phyloP scores from a whole-genome alignment of 164 flowering plant genomes.

The Piper longum region DNA sequence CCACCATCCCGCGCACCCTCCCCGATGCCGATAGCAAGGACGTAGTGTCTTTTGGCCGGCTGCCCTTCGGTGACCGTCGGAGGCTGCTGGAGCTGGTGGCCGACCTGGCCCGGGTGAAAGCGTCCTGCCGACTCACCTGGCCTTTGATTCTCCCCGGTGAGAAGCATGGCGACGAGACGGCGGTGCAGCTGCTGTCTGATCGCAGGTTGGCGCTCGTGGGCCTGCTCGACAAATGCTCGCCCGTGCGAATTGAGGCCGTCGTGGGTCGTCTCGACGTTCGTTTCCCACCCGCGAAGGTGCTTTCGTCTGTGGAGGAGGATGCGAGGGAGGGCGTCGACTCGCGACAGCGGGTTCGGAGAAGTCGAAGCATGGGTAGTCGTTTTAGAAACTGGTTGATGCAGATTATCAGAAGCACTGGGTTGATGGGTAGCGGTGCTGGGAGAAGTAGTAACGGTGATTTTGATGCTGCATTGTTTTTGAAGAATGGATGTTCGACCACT shows the following conservation, averaged over 20 bases:
- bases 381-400: constrained; percentile 43
- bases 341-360: constrained; percentile 15
- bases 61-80: constrained; percentile 71
- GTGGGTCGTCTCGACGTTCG: constrained; percentile 6
- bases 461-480: constrained; percentile 11
- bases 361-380: constrained; percentile 38
- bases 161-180: constrained; percentile 14
- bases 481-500: constrained; percentile 31
- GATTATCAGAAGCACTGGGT: constrained; percentile 41
- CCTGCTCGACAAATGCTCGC: constrained; percentile 8
- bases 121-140: constrained; percentile 22
- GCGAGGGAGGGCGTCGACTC: constrained; percentile 20
- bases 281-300: constrained; percentile 29
- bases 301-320: constrained; percentile 18
- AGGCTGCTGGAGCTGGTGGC: constrained; percentile 57
- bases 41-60: constrained; percentile 39
- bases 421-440: constrained; percentile 9
- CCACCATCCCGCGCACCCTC: constrained; percentile 3
- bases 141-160: constrained; percentile 39
- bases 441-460: background rate
- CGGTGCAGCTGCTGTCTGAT: constrained; percentile 26
- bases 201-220: constrained; percentile 41
- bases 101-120: constrained; percentile 31
- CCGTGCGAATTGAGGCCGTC: background rate
- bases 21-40: background rate